Evolutionary conservation across 2,329 filamentous ascomycete species (phyloP), one percentile per base, ranked within the genome.

Genomic region (Exserohilum turcica): DNA sequence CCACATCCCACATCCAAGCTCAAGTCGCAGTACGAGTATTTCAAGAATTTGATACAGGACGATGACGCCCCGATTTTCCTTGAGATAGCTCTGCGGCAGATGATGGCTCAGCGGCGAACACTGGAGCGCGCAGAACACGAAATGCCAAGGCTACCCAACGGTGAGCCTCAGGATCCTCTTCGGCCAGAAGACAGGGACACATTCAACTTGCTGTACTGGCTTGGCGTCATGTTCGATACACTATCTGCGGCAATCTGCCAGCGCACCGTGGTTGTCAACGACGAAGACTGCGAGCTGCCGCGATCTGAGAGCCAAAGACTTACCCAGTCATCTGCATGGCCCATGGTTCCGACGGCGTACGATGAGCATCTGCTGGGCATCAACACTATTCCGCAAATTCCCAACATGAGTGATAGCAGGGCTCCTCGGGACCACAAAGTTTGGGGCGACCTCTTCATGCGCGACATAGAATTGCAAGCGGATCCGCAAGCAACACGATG

Each of bases 211-310:
- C 62, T 85, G 2, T 85, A 82, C 61, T 86, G 83, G 83, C 71
- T 86, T 13, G 80, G 79, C 0, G 74, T 84, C 39, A 85, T 85
- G 82, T 82, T 84, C 42, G 83, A 85, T 60, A 85, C 82, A 0
- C 67, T 84, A 7, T 83, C 80, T 0, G 78, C 83, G 0, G 81
- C 81, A 1, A 82, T 85, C 75, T 76, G 80, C 44, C 73, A 77
- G 43, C 76, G 77, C 1, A 76, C 78, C 3, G 63, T 78, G 0
- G 75, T 79, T 0, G 72, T 80, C 5, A 76, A 74, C 2, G 77
- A 80, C 52, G 77, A 79, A 53, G 78, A 80, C 43, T 78, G 76
- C 48, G 73, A 77, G 36, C 65, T 78, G 19, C 58, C 63, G 8
- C 45, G 50, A 2, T 54, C 55, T n/a, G 52, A 49, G 27, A 32